These are phyloP conservation scores for Sequoia sempervirens DNA, from an alignment of 75 land plant genomes.

Conservation along the genomic window DNA sequence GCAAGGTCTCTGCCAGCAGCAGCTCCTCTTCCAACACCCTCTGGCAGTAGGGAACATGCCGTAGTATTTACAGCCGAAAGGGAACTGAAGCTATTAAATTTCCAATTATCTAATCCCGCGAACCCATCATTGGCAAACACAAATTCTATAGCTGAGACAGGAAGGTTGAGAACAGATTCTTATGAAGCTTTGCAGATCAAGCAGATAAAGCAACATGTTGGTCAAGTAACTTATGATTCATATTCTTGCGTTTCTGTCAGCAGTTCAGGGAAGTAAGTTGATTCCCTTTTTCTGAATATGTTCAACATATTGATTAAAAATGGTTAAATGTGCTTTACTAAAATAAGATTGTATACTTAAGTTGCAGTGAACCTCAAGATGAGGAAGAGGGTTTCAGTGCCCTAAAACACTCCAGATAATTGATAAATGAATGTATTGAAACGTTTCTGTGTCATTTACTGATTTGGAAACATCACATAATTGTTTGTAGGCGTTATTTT, in stretches of 20 bases:
- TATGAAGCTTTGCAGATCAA: conserved; percentile 69
- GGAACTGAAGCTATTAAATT: conserved; percentile 74
- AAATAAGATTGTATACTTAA: not conserved
- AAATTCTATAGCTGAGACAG: conserved; percentile 52
- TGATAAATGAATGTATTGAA: not conserved
- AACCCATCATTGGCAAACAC: conserved; percentile 69
- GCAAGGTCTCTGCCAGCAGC: conserved; percentile 83
- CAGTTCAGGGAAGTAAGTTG: conserved; percentile 93
- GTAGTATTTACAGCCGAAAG: conserved; percentile 80
- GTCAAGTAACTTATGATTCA: conserved; percentile 79
- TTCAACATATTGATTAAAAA: not conserved
- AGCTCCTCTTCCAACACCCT: conserved; percentile 67
- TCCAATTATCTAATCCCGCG: conserved; percentile 68
- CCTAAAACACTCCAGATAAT: not conserved
- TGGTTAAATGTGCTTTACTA: not conserved
- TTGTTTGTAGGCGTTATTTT: not conserved
- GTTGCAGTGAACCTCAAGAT: not conserved
- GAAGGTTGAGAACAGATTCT: conserved; percentile 57
- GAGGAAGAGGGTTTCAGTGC: not conserved
- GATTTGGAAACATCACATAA: not conserved
- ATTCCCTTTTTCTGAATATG: not conserved
- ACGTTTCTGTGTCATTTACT: not conserved
- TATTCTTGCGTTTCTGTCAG: conserved; percentile 81
- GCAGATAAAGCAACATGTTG: conserved; percentile 69
- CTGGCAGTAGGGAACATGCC: conserved; percentile 84